Evolutionary conservation across 495 filamentous ascomycete species (phyloP).

Genomic region (Pyrenula massariospora): DNA sequence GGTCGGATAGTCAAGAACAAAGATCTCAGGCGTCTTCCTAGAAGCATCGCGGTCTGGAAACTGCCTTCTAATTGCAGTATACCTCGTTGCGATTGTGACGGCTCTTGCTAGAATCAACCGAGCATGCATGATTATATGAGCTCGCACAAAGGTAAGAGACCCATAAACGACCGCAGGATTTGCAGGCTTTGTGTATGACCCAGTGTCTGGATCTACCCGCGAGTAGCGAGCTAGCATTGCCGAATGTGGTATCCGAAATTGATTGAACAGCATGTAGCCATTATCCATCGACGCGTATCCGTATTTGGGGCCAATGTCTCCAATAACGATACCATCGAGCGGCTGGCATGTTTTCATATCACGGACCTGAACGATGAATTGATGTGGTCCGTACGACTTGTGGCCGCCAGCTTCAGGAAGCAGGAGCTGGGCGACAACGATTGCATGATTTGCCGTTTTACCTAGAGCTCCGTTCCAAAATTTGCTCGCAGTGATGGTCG

Average conservation of each 20-base stretch:
- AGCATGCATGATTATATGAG: conserved; percentile 34
- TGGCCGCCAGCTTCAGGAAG: conserved; percentile 20
- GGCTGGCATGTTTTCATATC: conserved; percentile 30
- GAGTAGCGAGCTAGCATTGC: conserved; percentile 34
- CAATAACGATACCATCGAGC: conserved; percentile 28
- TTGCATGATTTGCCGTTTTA: conserved; percentile 29
- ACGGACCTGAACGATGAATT: conserved; percentile 36
- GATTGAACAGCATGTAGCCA: conserved; percentile 37
- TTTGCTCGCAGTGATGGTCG: conserved; percentile 34
- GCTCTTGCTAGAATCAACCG: conserved; percentile 33
- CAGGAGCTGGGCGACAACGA: conserved; percentile 33
- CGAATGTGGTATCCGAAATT: conserved; percentile 32
- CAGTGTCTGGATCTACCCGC: conserved; percentile 26
- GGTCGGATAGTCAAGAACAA: conserved; percentile 36
- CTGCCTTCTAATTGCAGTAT: conserved; percentile 28
- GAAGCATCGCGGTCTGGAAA: conserved; percentile 32
- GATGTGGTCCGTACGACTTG: conserved; percentile 30
- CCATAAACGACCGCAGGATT: conserved; percentile 33
- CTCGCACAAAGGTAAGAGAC: conserved; percentile 31
- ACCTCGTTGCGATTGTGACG: conserved; percentile 34
- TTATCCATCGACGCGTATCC: conserved; percentile 38
- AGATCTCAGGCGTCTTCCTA: conserved; percentile 21
- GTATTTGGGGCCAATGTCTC: conserved; percentile 37
- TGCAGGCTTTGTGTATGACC: conserved; percentile 23
- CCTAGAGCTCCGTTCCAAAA: conserved; percentile 40